A percentile compares a stretch with the other conserved stretches of the same genome.
Conservation (phyloP, 228 moss, liverwort and hornwort genomes). For the Sphagnum magellanicum region DNA sequence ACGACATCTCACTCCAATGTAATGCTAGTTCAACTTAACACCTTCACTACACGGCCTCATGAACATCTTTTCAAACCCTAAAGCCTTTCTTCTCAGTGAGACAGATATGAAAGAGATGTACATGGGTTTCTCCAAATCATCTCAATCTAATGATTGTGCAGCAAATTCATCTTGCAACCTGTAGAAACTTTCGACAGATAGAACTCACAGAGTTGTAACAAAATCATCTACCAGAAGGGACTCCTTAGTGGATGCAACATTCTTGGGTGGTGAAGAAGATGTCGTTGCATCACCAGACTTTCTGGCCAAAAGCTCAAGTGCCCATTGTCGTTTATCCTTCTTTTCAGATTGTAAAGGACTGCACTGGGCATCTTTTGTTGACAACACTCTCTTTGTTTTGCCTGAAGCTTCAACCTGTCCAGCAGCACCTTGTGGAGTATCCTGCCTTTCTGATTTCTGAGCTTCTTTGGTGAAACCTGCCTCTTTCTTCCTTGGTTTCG, state of each 20-base stretch:
- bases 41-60: no score
- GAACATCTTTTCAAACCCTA: no score
- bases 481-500: slow-evolving; percentile 5
- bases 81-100: no score
- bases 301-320: slow-evolving; percentile 92
- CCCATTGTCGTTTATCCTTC: slow-evolving; percentile 97
- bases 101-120: no score
- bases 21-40: no score
- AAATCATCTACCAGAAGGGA: slow-evolving; percentile 59
- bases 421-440: not conserved
- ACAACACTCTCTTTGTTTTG: slow-evolving; percentile 14
- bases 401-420: slow-evolving; percentile 10
- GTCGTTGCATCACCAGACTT: slow-evolving; percentile 57
- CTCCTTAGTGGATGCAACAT: slow-evolving; percentile 33
- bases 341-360: slow-evolving; percentile 30
- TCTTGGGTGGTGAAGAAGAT: slow-evolving; percentile 33
- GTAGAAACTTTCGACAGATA: no score
- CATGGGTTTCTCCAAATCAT: no score
- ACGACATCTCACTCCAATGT: no score
- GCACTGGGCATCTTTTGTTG: not conserved
- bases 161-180: no score
- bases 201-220: no score
- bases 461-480: slow-evolving; percentile 9
- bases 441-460: slow-evolving; percentile 10
- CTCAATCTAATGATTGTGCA: no score